A percentile compares a stretch with the other conserved stretches of the same genome.
Evolutionary conservation across 2,329 filamentous ascomycete species (phyloP).

Genomic region (Aureobasidium sp.): DNA sequence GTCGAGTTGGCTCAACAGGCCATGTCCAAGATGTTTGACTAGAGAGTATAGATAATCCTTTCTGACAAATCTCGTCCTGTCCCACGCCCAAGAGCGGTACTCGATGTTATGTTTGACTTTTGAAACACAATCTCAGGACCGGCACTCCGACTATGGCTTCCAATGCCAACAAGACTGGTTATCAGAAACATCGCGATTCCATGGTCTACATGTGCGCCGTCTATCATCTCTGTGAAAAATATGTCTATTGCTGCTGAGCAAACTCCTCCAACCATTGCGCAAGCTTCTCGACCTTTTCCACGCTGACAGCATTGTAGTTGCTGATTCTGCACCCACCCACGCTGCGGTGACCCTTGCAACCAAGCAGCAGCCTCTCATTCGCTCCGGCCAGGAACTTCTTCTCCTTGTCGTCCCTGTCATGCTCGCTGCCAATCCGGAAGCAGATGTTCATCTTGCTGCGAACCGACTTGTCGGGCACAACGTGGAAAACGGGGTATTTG

Average conservation of each 20-base stretch:
- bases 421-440: conserved; percentile 65
- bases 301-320: conserved; percentile 81
- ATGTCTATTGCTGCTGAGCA: conserved; percentile 29
- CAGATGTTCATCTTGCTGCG: conserved; percentile 94
- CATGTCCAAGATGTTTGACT: conserved; percentile 67
- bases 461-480: conserved; percentile 68
- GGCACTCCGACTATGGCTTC: too few species aligned
- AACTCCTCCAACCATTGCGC: conserved; percentile 58
- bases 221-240: too few species aligned
- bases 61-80: background rate
- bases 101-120: background rate
- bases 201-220: too few species aligned
- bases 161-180: too few species aligned
- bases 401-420: conserved; percentile 57
- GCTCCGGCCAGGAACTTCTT: conserved; percentile 72
- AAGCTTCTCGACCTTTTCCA: conserved; percentile 61
- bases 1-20: conserved; percentile 78
- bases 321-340: conserved; percentile 79
- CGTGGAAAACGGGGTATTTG: conserved; percentile 63
- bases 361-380: conserved; percentile 61
- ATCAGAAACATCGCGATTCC: too few species aligned
- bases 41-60: background rate
- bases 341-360: conserved; percentile 80
- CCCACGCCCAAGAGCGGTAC: background rate
- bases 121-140: background rate